phyloP scores from a whole-genome alignment of 169 alveolate genomes.

The Cystoisospora suis region DNA sequence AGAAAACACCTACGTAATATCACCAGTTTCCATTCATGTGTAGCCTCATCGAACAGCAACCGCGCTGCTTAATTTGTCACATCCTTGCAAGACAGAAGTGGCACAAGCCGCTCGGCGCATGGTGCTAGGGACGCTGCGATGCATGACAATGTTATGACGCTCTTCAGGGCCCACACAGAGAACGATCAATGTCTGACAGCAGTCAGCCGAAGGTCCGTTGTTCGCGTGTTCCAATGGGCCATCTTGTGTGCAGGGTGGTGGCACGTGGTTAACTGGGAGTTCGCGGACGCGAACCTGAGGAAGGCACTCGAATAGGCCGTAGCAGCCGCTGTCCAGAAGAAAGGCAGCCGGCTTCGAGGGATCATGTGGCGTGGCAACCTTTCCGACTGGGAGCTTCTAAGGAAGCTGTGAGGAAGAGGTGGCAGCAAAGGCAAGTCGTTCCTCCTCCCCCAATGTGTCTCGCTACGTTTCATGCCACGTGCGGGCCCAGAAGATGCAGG shows the following conservation, averaged over 20 bases:
- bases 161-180: background rate
- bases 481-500: too few species aligned
- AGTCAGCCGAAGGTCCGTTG: background rate
- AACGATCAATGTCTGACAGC: background rate
- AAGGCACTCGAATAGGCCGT: background rate
- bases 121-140: too few species aligned
- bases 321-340: too few species aligned
- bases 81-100: too few species aligned
- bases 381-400: too few species aligned
- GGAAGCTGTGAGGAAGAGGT: too few species aligned
- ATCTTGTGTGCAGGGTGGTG: slow-evolving; percentile 75
- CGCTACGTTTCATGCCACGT: too few species aligned
- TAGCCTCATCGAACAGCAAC: background rate
- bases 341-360: too few species aligned
- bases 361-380: too few species aligned
- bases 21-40: background rate
- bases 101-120: too few species aligned
- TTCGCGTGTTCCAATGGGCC: background rate
- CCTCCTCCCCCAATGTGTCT: too few species aligned
- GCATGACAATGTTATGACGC: background rate
- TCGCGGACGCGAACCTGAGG: slow-evolving; percentile 65
- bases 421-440: too few species aligned
- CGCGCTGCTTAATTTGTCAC: background rate
- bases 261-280: slow-evolving; percentile 90
- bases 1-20: background rate